phyloP scores from a whole-genome alignment of 208 protist species.

The Crithidia expoeki region DNA sequence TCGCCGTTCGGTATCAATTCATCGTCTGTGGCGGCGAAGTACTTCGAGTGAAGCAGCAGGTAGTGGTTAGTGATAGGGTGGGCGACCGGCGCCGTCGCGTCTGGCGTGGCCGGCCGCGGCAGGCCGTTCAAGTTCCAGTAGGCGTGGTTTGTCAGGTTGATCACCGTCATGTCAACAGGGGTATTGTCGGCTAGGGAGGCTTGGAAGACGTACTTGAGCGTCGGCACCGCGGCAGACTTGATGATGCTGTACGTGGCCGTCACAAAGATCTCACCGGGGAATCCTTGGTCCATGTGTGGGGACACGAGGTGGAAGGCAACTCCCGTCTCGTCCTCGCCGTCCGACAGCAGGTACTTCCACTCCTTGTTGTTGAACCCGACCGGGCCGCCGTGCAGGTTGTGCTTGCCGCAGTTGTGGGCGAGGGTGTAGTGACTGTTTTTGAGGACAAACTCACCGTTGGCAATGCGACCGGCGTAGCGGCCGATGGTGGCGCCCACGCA shows the following conservation, averaged over 20 bases:
- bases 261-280: constrained; percentile 75
- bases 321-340: constrained; percentile 70
- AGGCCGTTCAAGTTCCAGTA: constrained; percentile 90
- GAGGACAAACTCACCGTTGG: constrained; percentile 53
- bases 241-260: constrained; percentile 78
- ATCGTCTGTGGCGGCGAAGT: constrained; percentile 55
- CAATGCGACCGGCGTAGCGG: constrained; percentile 77
- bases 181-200: constrained; percentile 60
- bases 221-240: constrained; percentile 32
- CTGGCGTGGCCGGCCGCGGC: constrained; percentile 28
- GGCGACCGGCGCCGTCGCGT: constrained; percentile 33
- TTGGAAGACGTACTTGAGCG: constrained; percentile 59
- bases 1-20: constrained; percentile 48
- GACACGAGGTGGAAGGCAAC: constrained; percentile 75
- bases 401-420: constrained; percentile 55
- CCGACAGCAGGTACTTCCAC: constrained; percentile 79
- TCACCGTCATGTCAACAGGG: constrained; percentile 65
- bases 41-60: constrained; percentile 51
- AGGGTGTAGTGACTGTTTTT: constrained; percentile 57
- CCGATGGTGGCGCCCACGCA: constrained; percentile 43
- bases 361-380: constrained; percentile 57
- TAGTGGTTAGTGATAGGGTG: constrained; percentile 59
- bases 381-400: constrained; percentile 81
- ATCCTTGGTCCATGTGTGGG: constrained; percentile 80
- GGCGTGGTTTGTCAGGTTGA: constrained; percentile 77